Base-by-base conservation (phyloP, 805 yeast species). In the Starmerella vitae region DNA sequence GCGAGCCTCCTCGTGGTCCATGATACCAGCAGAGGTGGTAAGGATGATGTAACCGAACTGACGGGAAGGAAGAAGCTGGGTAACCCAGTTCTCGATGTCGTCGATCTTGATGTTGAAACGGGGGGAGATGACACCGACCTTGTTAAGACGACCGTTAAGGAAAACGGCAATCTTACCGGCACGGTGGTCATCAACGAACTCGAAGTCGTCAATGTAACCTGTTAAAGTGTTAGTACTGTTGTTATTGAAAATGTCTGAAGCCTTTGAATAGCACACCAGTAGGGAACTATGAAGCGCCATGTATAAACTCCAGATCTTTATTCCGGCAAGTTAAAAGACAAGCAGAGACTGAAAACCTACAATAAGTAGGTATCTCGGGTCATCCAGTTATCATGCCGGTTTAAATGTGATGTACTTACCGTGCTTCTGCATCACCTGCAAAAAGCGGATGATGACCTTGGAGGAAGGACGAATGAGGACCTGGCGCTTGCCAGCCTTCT, bases 1-100 rank as follows among this genome's bases (percentile, higher is more conserved):
- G 79, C 94, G 83, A 63, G 97, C 97, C 75, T 86, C 96, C 76
- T 88, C 96, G 76, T 86, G 97, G 78, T 88, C 96, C 94, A 86
- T 85, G 62, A 86, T 86, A 74, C 97, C 97, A 60, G 96, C 95
- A 61, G 96, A 88, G 60, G 97, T 86, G 71, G 97, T 88, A 67
- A 86, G 77, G 70, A 86, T 82, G 64, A 86, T 86, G 79, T 69
- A 85, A 73, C 97, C 97, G 64, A 86, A 88, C 72, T 86, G 97
- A 80, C 97, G 84, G 56, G 97, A 94, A 68, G 97, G 97, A 64
- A 86, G 75, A 66, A 86, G 78, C 82, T 86, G 84, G 68, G 78
- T 93, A 59, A 94, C 84, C 97, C 97, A 86, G 73, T 83, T 86
- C 74, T 86, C 97, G 56, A 86, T 79, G 68, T 86, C 96, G 65